Base-by-base conservation (phyloP, 805 yeast genomes). In the Suhomyces sp. region DNA sequence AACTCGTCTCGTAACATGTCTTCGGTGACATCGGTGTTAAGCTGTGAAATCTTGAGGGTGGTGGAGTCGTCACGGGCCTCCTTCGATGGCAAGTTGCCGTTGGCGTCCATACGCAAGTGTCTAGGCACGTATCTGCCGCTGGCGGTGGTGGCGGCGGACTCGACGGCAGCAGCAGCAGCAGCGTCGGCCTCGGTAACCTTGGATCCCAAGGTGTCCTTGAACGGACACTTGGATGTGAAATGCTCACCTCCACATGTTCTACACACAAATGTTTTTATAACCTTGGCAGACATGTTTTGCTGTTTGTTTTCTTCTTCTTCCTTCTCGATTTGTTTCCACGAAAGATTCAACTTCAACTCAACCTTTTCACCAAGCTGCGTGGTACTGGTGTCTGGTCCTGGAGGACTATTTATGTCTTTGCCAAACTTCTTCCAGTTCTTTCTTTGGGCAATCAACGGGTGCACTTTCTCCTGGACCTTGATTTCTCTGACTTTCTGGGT, bases 241-340 rank as follows among this genome's bases (percentile, higher is more conserved):
- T 94, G 99, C 61, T 84, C 87, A 67, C 97, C 97, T 56, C 88
- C 88, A 87, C 99, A 94, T 51, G 81, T 76, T 82, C 97, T 89
- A 83, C 99, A 94, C 62, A 73, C 76, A 59, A 84, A 72, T 57
- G 81, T 69, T 62, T 75, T 78, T 58, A 76, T 62, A 29, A 71
- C 57, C 66, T 67, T 58, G 74, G 68, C 71, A 71, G 59, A 51
- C 42, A 44, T 44, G 69, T 73, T 67, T 72, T 74, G 77, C 68
- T 79, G 68, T 74, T 73, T 64, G 71, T 73, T 66, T 71, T 78
- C 82, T 69, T 85, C 87, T 68, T 83, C 87, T 67, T 84, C 85
- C 73, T 86, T 85, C 67, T 85, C 92, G 58, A 81, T 78, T 67
- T 86, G 88, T 68, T 86, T 87, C 91, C 92, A 87, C 54, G 86